Evolutionary conservation across 2,329 filamentous ascomycete genomes (phyloP).

Genomic region (Sclerotinia trifoliorum): DNA sequence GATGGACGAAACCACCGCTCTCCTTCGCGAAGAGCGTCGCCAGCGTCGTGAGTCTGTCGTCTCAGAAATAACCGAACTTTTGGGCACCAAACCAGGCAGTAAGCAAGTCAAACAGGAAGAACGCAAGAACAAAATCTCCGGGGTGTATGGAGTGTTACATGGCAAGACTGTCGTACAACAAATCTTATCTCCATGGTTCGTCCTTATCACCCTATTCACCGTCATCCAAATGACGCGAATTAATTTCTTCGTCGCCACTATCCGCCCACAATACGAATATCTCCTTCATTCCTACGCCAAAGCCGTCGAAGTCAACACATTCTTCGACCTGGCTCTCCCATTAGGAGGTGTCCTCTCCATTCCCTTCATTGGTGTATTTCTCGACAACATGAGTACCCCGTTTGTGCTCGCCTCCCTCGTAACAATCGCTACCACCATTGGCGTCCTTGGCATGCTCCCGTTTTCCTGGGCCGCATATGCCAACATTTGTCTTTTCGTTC

Average conservation of each 20-base stretch:
- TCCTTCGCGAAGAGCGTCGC: slow-evolving; percentile 49
- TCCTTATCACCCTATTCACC: slow-evolving; percentile 77
- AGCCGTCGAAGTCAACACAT: slow-evolving; percentile 71
- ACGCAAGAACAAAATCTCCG: slow-evolving; percentile 61
- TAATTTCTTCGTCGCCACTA: slow-evolving; percentile 90
- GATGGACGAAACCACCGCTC: slow-evolving; percentile 49
- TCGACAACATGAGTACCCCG: slow-evolving; percentile 73
- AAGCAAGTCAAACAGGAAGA: slow-evolving; percentile 67
- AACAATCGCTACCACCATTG: slow-evolving; percentile 68
- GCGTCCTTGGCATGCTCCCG: slow-evolving; percentile 72
- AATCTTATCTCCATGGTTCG: slow-evolving; percentile 78
- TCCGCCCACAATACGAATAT: slow-evolving; percentile 76
- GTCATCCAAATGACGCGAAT: slow-evolving; percentile 75
- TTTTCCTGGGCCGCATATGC: slow-evolving; percentile 69
- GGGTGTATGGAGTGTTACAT: slow-evolving; percentile 86
- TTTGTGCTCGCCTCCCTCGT: slow-evolving; percentile 71
- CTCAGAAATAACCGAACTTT: slow-evolving; percentile 69
- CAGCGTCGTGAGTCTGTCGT: slow-evolving; percentile 44
- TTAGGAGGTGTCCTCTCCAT: slow-evolving; percentile 81
- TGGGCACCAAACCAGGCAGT: slow-evolving; percentile 64
- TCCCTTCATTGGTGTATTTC: slow-evolving; percentile 77
- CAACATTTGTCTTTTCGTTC: slow-evolving; percentile 75
- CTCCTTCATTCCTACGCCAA: slow-evolving; percentile 62
- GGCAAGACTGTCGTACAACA: slow-evolving; percentile 68
- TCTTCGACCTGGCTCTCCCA: slow-evolving; percentile 84